Conservation (phyloP, 352 stramenopile species). For the Globisporangium mamillatum region DNA sequence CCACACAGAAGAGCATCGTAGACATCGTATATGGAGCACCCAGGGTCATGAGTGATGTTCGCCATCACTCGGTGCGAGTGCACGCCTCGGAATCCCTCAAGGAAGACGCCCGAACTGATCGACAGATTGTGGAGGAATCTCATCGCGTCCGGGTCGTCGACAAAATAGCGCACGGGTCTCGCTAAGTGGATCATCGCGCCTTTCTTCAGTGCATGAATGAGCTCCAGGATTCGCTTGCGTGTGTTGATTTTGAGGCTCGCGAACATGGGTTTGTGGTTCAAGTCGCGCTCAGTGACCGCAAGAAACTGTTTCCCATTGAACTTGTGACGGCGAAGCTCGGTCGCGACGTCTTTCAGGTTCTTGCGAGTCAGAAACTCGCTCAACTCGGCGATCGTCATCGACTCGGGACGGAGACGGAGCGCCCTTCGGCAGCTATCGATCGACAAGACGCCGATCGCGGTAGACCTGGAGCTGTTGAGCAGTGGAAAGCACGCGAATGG, state of each 20-base stretch:
- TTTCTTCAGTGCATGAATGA: conserved; percentile 40
- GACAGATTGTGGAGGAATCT: conserved; percentile 46
- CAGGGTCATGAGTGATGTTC: conserved; percentile 31
- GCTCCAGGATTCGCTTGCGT: conserved; percentile 51
- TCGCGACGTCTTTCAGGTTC: conserved; percentile 43
- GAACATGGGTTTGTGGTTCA: conserved; percentile 51
- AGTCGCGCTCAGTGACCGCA: conserved; percentile 42
- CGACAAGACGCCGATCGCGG: conserved; percentile 47
- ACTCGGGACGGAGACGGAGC: conserved; percentile 38
- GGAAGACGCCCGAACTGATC: conserved; percentile 34
- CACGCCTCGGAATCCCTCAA: conserved; percentile 44
- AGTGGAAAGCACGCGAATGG: conserved; percentile 62
- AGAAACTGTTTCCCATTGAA: conserved; percentile 47
- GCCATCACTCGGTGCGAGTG: conserved; percentile 57
- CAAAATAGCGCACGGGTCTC: conserved; percentile 31
- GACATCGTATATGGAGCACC: conserved; percentile 47
- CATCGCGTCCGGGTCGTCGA: conserved; percentile 49
- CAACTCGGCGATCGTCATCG: conserved; percentile 51
- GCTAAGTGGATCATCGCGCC: conserved; percentile 47
- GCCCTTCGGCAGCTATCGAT: conserved; percentile 59
- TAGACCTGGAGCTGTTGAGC: conserved; percentile 1
- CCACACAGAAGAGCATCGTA: conserved; percentile 49
- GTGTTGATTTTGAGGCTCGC: conserved; percentile 48
- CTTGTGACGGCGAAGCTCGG: conserved; percentile 39
- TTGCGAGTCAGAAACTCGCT: conserved; percentile 53